Evolutionary conservation across 1,284 basidiomycete genomes (phyloP), one percentile per base, ranked within the genome.

Genomic region (Rhodotorula sp.): DNA sequence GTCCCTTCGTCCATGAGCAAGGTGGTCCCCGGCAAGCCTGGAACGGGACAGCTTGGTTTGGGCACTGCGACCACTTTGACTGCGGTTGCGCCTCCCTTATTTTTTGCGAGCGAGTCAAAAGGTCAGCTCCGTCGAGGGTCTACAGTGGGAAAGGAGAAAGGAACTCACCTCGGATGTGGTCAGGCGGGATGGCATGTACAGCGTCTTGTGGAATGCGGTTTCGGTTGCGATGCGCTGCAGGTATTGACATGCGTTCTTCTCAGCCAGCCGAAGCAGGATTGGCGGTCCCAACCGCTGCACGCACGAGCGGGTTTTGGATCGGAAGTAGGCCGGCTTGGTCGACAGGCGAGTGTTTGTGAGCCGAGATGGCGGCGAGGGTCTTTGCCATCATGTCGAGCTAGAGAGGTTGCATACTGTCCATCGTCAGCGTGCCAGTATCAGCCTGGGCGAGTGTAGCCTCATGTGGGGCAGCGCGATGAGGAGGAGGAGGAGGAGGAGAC

Each of bases 121-220:
- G 34, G 34, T 34, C 34, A 34, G 34, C 34, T 34, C 1, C n/a
- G 5, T 15, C 52, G 46, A 49, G 49, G 5, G n/a, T 4, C 1
- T 6, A 18, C 21, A 23, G 23, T 20, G 59, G 20, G 10, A 20
- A 20, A 5, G 10, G 21, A n/a, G n/a, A n/a, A n/a, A n/a, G 31
- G 49, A 20, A 61, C 72, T n/a, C 2, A 67, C 73, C 26, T 70
- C 69, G 49, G 48, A 26, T 3, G 75, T 74, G 1, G 72, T 72
- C 2, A 76, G 54, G 23, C 75, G 23, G 5, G 73, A 72, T 4
- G 75, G 75, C 75, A 76, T 76, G 73, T 75, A 76, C 5, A 76
- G 67, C 3, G 62, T 75, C 57, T 68, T 72, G 67, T 76, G 71
- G 0, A n/a, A 4, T 0, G 29, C 57, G 5, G 66, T 65, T 47